Evolutionary conservation across 2,329 filamentous ascomycete genomes (phyloP), one percentile per base, ranked within the genome.

Genomic region (Pseudogymnoascus sp.): DNA sequence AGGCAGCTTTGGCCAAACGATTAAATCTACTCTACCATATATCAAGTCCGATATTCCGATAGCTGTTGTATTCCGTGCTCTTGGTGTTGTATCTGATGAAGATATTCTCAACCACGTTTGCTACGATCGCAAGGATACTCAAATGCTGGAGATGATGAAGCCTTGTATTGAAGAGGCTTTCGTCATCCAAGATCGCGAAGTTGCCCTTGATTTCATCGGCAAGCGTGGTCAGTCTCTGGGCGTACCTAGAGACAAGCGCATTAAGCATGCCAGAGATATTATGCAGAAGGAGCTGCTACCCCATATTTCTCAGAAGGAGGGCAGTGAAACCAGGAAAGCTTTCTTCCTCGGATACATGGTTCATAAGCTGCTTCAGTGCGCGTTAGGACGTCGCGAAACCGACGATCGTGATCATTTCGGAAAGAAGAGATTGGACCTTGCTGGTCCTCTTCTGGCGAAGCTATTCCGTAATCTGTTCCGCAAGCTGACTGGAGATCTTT

Each of bases 281-380:
- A 86, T 99, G 76, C 93, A 97, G 75, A 97, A 97, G 79, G 96
- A 99, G 76, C 89, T 96, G 68, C 79, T 99, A 56, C 96, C 95
- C 23, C 95, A 99, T 73, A 97, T 99, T 66, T 97, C 93, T 0
- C 95, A 99, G 75, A 87, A 85, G 66, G 92, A 97, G 76, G 95
- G 95, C 28, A 96, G 91, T 69, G 93, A 97, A 75, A 97, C 93
- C 1, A 83, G 91, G 64, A 99, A 99, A 75, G 95, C 96, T 2
- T 99, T 96, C 78, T 99, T 97, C 82, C 81, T 99, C 59, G 95
- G 96, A 21, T 99, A 99, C 78, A 99, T 99, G 93, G 91, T 97
- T 56, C 93, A 99, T 77, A 90, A 95, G 74, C 84, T 99, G 70
- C 82, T 97, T 23, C 93, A 97, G 76, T 96, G 93, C 74, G 91